Conservation (phyloP, 495 filamentous ascomycete species). For the Podospora pseudopauciseta region DNA sequence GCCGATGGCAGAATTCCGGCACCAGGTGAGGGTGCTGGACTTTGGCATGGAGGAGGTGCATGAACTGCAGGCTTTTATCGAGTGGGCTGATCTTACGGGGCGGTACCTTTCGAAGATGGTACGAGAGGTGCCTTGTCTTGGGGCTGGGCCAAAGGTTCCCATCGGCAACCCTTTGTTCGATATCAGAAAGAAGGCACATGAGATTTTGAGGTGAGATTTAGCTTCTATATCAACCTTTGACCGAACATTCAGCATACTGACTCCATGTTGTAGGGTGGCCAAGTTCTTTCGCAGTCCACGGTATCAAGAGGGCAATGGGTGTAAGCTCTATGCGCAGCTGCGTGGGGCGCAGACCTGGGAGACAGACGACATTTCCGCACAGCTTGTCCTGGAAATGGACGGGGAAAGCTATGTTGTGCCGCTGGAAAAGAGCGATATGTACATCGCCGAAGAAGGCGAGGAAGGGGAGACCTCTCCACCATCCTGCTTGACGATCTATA, state of each 20-base stretch:
- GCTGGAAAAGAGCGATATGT: slow-evolving; percentile 26
- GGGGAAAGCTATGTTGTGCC: slow-evolving; percentile 24
- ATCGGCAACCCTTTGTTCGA: slow-evolving; percentile 26
- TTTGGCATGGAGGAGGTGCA: slow-evolving; percentile 35
- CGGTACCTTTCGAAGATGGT: slow-evolving; percentile 36
- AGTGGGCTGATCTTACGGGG: slow-evolving; percentile 29
- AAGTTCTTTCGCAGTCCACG: slow-evolving; percentile 35
- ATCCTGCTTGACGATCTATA: slow-evolving; percentile 30
- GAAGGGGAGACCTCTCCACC: not conserved
- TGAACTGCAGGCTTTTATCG: slow-evolving; percentile 32
- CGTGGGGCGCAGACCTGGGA: slow-evolving; percentile 25
- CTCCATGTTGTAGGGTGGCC: slow-evolving; percentile 21
- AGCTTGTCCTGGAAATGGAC: slow-evolving; percentile 25
- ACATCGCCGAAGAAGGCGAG: slow-evolving; percentile 28
- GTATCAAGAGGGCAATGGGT: slow-evolving; percentile 14
- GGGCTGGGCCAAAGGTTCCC: slow-evolving; percentile 19
- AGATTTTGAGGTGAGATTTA: slow-evolving; percentile 31
- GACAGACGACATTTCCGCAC: slow-evolving; percentile 33
- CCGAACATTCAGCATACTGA: slow-evolving; percentile 6
- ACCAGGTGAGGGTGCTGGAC: slow-evolving; percentile 33
- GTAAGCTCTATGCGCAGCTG: slow-evolving; percentile 33
- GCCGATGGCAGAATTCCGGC: slow-evolving; percentile 26
- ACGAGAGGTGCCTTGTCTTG: slow-evolving; percentile 31
- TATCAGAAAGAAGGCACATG: slow-evolving; percentile 36
- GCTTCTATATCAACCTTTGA: not conserved